Evolutionary conservation across 2,329 filamentous ascomycete species (phyloP).

Genomic region (Fusarium kyushuense): DNA sequence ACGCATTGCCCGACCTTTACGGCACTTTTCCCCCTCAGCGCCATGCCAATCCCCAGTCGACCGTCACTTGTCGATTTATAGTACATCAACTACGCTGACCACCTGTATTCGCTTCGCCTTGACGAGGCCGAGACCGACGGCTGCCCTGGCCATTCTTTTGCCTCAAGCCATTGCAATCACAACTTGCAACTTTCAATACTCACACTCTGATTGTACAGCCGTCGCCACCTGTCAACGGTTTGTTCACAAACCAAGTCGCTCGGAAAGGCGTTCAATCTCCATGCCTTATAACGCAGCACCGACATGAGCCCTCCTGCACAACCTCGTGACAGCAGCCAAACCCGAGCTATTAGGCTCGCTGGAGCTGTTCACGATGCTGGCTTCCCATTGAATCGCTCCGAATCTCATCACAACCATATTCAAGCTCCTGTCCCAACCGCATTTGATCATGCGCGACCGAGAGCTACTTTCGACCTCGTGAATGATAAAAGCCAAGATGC

Average conservation of each 20-base stretch:
- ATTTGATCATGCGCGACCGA: constrained; percentile 32
- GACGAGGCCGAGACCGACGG: constrained; percentile 30
- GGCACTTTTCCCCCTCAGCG: constrained; percentile 34
- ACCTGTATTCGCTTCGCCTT: constrained; percentile 25
- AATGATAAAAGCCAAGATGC: constrained; percentile 41
- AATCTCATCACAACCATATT: constrained; percentile 30
- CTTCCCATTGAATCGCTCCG: constrained; percentile 32
- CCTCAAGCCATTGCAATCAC: constrained; percentile 12
- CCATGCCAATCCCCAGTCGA: constrained; percentile 41
- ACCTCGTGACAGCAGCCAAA: constrained; percentile 48
- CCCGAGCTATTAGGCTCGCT: constrained; percentile 46
- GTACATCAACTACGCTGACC: constrained; percentile 34
- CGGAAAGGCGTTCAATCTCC: constrained; percentile 30
- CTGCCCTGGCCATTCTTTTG: constrained; percentile 22
- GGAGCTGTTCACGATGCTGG: constrained; percentile 42
- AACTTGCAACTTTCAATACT: constrained; percentile 26
- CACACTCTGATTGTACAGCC: background rate
- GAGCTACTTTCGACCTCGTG: constrained; percentile 32
- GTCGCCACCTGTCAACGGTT: background rate
- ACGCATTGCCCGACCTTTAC: constrained; percentile 34
- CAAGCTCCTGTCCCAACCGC: constrained; percentile 31
- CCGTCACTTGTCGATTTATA: constrained; percentile 39
- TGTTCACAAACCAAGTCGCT: constrained; percentile 13
- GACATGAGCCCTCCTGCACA: constrained; percentile 52
- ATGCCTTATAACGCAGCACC: constrained; percentile 46